Conservation (phyloP, 2,329 filamentous ascomycete genomes). For the Aspergillus proliferans region DNA sequence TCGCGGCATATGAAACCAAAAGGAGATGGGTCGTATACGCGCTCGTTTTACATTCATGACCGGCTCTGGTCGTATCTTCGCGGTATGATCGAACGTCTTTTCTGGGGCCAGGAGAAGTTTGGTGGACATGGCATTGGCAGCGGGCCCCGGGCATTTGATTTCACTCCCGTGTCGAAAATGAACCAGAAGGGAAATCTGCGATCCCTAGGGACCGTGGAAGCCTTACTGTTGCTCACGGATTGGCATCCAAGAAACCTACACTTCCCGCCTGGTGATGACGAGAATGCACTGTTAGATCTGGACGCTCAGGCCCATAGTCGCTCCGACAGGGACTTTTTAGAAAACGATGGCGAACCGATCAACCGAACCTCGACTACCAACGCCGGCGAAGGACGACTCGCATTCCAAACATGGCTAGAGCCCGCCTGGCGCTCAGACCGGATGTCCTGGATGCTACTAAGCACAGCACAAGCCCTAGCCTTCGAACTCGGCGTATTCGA, state of each 20-base stretch:
- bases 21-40: slow-evolving; percentile 72
- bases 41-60: slow-evolving; percentile 87
- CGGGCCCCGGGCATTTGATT: slow-evolving; percentile 63
- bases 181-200: slow-evolving; percentile 68
- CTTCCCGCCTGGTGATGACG: slow-evolving; percentile 70
- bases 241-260: slow-evolving; percentile 95
- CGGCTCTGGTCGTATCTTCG: slow-evolving; percentile 91
- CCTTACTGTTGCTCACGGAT: slow-evolving; percentile 86
- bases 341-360: slow-evolving; percentile 35
- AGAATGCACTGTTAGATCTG: slow-evolving; percentile 59
- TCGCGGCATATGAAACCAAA: slow-evolving; percentile 77
- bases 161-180: slow-evolving; percentile 49
- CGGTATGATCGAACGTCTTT: slow-evolving; percentile 88
- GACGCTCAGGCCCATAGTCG: slow-evolving; percentile 61
- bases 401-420: slow-evolving; percentile 87
- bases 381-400: slow-evolving; percentile 72
- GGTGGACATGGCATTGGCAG: slow-evolving; percentile 61
- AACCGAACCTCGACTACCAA: slow-evolving; percentile 45
- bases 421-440: slow-evolving; percentile 90
- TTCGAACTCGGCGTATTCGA: slow-evolving; percentile 97
- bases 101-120: slow-evolving; percentile 95
- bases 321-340: slow-evolving; percentile 39
- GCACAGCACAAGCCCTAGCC: slow-evolving; percentile 79
- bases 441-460: slow-evolving; percentile 97
- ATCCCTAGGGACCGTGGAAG: slow-evolving; percentile 90